These are phyloP conservation scores for Hymenoscyphus linearis DNA, from an alignment of 2,329 filamentous ascomycete species.

Conservation along the genomic window DNA sequence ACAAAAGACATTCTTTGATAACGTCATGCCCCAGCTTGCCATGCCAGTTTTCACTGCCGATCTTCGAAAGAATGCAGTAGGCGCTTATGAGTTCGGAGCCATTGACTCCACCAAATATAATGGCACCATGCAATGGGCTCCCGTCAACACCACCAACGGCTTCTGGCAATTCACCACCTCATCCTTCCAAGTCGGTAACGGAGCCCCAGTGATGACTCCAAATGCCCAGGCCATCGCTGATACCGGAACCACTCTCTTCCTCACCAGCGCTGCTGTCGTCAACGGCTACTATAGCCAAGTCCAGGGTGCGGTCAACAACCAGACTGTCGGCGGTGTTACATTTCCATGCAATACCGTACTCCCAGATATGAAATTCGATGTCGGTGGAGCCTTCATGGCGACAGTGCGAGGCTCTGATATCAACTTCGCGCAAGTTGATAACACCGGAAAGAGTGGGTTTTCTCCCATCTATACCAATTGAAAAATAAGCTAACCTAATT, in stretches of 20 bases:
- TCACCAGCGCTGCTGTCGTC: slow-evolving; percentile 34
- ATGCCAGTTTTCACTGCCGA: slow-evolving; percentile 56
- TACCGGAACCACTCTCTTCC: slow-evolving; percentile 40
- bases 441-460: slow-evolving; percentile 43
- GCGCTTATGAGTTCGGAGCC: slow-evolving; percentile 52
- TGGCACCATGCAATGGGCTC: slow-evolving; percentile 46
- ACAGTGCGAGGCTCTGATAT: slow-evolving; percentile 36
- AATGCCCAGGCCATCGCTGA: slow-evolving; percentile 43
- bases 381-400: slow-evolving; percentile 42
- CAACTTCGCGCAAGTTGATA: slow-evolving; percentile 49
- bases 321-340: slow-evolving; percentile 33
- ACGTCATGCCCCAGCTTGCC: slow-evolving; percentile 27
- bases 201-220: slow-evolving; percentile 55
- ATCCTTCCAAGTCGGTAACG: slow-evolving; percentile 39
- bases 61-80: slow-evolving; percentile 42
- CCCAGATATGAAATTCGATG: slow-evolving; percentile 34
- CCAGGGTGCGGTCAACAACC: slow-evolving; percentile 33
- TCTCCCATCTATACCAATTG: not conserved
- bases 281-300: slow-evolving; percentile 38
- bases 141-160: slow-evolving; percentile 43
- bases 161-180: slow-evolving; percentile 54
- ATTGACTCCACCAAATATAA: slow-evolving; percentile 50
- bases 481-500: slow-evolving; percentile 7
- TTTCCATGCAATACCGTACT: slow-evolving; percentile 34
- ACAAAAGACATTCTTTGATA: slow-evolving; percentile 35